Evolutionary conservation across 495 filamentous ascomycete species (phyloP).

Genomic region (Penicillium longicatenatum): DNA sequence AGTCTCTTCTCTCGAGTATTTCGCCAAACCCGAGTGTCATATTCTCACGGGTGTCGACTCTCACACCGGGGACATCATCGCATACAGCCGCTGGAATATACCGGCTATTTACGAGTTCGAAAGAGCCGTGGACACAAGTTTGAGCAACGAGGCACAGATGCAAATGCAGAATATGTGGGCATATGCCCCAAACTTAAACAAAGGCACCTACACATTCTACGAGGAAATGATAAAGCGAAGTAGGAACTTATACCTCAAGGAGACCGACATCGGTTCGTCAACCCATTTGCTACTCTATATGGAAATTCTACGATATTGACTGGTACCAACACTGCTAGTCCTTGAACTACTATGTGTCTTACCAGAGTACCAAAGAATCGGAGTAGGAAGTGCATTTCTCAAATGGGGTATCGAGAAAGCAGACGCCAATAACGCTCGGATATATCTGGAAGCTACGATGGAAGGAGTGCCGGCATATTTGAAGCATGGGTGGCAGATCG

Average conservation of each 20-base stretch:
- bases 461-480: constrained; percentile 53
- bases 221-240: constrained; percentile 11
- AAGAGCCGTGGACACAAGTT: constrained; percentile 6
- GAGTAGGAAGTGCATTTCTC: constrained; percentile 51
- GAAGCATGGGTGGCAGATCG: constrained; percentile 47
- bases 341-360: constrained; percentile 33
- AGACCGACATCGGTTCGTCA: not conserved
- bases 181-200: constrained; percentile 8
- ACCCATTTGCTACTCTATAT: not conserved
- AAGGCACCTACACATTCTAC: constrained; percentile 6
- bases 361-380: constrained; percentile 50
- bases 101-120: constrained; percentile 8
- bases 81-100: constrained; percentile 5
- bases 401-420: constrained; percentile 51
- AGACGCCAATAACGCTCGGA: constrained; percentile 45
- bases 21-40: constrained; percentile 9
- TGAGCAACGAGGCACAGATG: constrained; percentile 8
- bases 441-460: constrained; percentile 58
- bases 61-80: not conserved
- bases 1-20: constrained; percentile 10
- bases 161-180: constrained; percentile 9
- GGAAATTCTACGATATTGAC: constrained; percentile 9
- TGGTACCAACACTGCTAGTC: constrained; percentile 19
- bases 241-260: constrained; percentile 9
- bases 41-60: constrained; percentile 8